These are phyloP conservation scores for Theobroma cacao DNA, from an alignment of 345 rosid species.

Conservation along the genomic window DNA sequence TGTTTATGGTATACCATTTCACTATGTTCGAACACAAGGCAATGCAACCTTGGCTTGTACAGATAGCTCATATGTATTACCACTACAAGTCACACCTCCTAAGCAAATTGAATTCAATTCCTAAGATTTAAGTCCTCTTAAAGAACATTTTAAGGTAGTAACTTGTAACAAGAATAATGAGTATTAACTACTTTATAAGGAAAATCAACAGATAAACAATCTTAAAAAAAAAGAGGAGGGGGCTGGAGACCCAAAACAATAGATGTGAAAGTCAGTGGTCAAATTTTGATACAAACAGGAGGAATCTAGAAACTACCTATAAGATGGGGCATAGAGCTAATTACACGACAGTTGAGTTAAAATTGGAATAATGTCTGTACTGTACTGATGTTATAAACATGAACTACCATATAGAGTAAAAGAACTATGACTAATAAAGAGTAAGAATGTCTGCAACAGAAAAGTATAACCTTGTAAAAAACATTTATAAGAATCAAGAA, in stretches of 20 bases:
- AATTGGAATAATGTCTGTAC: not conserved
- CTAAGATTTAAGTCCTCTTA: not conserved
- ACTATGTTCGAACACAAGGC: not conserved
- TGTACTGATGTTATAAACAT: not conserved
- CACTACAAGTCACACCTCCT: not conserved
- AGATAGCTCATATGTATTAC: not conserved
- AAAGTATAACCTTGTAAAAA: not conserved
- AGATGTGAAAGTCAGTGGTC: not conserved
- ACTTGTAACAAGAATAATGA: not conserved
- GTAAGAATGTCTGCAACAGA: not conserved
- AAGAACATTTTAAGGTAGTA: not conserved
- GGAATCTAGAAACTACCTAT: not conserved
- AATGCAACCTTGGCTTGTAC: not conserved
- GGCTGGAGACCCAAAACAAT: not conserved
- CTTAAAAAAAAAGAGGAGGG: not conserved
- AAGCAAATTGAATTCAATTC: not conserved
- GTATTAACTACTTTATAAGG: not conserved
- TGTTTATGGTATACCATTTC: not conserved
- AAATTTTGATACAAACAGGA: not conserved
- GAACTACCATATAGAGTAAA: not conserved
- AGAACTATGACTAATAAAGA: not conserved
- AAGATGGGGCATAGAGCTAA: not conserved
- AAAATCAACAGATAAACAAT: not conserved
- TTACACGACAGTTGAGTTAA: not conserved
- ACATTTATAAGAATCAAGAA: not conserved